A percentile compares a stretch with the other conserved stretches of the same genome.
These are phyloP conservation scores for Coniochaeta ligniaria DNA, from an alignment of 2,329 filamentous ascomycete genomes.

Conservation along the genomic window DNA sequence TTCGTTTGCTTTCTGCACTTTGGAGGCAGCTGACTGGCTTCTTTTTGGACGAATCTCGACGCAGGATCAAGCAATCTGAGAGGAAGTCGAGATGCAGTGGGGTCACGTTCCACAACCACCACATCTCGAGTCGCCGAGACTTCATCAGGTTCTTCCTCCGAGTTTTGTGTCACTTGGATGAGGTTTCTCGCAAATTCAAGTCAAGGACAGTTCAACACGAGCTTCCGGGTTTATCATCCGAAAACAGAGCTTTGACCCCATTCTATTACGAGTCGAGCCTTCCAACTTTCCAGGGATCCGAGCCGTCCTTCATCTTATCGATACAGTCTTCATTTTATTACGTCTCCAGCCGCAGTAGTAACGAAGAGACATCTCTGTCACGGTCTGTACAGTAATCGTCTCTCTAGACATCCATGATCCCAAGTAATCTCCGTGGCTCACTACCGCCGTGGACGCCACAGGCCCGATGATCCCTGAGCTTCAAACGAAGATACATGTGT, in stretches of 20 bases:
- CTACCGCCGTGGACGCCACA: neutral
- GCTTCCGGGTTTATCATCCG: too few relatives aligned
- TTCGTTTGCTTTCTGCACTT: neutral
- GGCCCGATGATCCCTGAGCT: neutral
- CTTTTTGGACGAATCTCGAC: neutral
- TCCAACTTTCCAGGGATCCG: neutral
- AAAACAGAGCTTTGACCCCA: neutral
- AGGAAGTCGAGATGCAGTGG: neutral
- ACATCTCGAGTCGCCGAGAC: neutral
- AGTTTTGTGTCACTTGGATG: neutral
- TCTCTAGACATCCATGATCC: neutral
- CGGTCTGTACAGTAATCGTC: neutral
- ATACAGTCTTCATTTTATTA: neutral
- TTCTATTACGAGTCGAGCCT: neutral
- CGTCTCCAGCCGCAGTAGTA: neutral
- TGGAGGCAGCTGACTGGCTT: neutral
- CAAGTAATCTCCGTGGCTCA: neutral
- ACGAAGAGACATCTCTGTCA: neutral
- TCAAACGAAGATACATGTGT: neutral
- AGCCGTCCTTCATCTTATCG: neutral
- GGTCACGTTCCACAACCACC: neutral
- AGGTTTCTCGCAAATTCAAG: too few relatives aligned
- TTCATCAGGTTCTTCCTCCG: neutral
- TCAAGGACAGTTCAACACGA: too few relatives aligned
- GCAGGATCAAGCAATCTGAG: neutral